Conservation (phyloP, 2,329 filamentous ascomycete genomes). For the Hypoxylon rubiginosum region DNA sequence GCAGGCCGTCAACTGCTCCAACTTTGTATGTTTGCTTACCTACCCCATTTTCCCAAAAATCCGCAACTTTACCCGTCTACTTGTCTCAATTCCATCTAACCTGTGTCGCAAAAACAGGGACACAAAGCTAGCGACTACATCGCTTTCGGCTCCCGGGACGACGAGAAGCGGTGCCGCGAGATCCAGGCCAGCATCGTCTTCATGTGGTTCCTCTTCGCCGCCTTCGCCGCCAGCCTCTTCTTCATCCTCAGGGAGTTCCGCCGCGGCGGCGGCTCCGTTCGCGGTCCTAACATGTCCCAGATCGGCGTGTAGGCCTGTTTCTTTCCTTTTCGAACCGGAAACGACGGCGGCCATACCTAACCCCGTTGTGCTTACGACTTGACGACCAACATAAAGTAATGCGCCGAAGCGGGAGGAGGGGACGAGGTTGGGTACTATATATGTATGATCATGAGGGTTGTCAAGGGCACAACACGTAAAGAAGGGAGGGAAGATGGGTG, state of each 20-base stretch:
- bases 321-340: too few species aligned
- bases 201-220: constrained; percentile 81
- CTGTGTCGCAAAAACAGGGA: constrained; percentile 47
- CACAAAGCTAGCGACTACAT: constrained; percentile 67
- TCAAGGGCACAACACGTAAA: not conserved
- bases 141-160: constrained; percentile 71
- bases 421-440: constrained; percentile 1
- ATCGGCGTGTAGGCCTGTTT: constrained; percentile 63
- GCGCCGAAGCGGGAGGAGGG: not conserved
- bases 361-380: constrained; percentile 18
- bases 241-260: constrained; percentile 68
- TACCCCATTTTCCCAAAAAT: too few species aligned
- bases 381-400: constrained; percentile 17
- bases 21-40: constrained; percentile 61
- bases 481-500: constrained; percentile 8
- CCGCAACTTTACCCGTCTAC: too few species aligned
- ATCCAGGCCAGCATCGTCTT: constrained; percentile 81
- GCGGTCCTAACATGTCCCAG: constrained; percentile 69
- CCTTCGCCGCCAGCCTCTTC: constrained; percentile 69
- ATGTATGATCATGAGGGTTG: constrained; percentile 23
- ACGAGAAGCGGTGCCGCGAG: constrained; percentile 77
- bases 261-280: constrained; percentile 62
- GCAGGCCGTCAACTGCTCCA: constrained; percentile 75
- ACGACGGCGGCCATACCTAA: constrained; percentile 30
- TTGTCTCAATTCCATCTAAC: constrained; percentile 24